phyloP scores from a whole-genome alignment of 257 asterid genomes.

The Nemophila menziesii region DNA sequence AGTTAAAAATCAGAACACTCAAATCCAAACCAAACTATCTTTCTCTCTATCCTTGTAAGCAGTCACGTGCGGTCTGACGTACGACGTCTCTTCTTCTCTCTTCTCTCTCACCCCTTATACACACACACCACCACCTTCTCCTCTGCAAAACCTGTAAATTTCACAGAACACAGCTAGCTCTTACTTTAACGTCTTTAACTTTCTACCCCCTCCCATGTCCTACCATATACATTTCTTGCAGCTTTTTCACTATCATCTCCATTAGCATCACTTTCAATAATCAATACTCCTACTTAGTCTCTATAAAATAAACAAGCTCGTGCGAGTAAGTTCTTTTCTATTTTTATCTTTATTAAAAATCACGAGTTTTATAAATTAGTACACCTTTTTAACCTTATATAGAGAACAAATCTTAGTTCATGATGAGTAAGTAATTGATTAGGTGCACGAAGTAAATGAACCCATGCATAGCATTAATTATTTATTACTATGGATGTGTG shows the following conservation, averaged over 20 bases:
- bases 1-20: not conserved
- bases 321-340: too few relatives aligned
- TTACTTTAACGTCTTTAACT: slow-evolving; percentile 28
- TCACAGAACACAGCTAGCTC: slow-evolving; percentile 11
- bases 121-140: slow-evolving; percentile 1
- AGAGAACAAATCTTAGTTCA: not conserved
- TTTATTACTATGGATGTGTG: slow-evolving; percentile 2
- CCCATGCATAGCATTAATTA: not conserved
- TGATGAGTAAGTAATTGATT: too few relatives aligned
- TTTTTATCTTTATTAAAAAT: too few relatives aligned
- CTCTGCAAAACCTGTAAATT: slow-evolving; percentile 11
- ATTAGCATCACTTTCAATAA: slow-evolving; percentile 20
- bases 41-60: slow-evolving; percentile 23
- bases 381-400: not conserved
- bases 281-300: slow-evolving; percentile 12
- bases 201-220: not conserved
- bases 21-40: not conserved
- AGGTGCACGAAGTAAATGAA: slow-evolving; percentile 22
- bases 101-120: slow-evolving; percentile 16
- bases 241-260: not conserved
- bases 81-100: slow-evolving; percentile 22
- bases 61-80: slow-evolving; percentile 54
- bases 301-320: too few relatives aligned
- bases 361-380: not conserved
- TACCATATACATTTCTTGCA: not conserved